These are phyloP conservation scores for Alternaria ventricosa DNA, from an alignment of 2,329 filamentous ascomycete genomes.

Conservation along the genomic window DNA sequence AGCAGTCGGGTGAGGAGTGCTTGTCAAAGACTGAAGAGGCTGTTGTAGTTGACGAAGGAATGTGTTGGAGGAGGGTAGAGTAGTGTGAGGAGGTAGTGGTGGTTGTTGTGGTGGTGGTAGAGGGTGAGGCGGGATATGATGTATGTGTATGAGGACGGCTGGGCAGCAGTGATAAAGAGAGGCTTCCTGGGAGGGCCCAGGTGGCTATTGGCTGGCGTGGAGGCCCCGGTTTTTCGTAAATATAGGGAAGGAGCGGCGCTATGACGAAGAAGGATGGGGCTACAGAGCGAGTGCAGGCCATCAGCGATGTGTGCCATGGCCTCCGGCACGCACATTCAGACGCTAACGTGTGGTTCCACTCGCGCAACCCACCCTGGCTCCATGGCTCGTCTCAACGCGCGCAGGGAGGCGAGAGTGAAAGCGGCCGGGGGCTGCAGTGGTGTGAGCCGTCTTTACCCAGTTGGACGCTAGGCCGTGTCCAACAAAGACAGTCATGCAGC, in stretches of 20 bases:
- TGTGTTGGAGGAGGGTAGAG: conserved; percentile 26
- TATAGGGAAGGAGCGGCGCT: conserved; percentile 47
- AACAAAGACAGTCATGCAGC: conserved; percentile 31
- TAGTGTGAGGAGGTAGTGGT: conserved; percentile 12
- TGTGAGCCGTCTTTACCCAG: conserved; percentile 25
- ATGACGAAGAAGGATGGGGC: conserved; percentile 47
- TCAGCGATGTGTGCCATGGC: conserved; percentile 37
- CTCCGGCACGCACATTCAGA: conserved; percentile 28
- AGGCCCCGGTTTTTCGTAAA: conserved; percentile 45
- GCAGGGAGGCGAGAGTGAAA: conserved; percentile 35
- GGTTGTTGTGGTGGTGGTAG: conserved; percentile 15
- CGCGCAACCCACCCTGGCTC: conserved; percentile 25
- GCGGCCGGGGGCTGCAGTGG: conserved; percentile 23
- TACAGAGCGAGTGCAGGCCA: conserved; percentile 40
- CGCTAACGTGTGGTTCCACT: conserved; percentile 33
- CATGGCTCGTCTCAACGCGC: conserved; percentile 19
- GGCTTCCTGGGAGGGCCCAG: conserved; percentile 21
- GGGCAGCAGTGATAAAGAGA: conserved; percentile 44
- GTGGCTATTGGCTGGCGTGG: conserved; percentile 35
- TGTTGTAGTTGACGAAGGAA: conserved; percentile 27
- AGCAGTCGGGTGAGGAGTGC: conserved; percentile 14
- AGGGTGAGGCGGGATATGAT: conserved; percentile 47
- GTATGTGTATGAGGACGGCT: conserved; percentile 46
- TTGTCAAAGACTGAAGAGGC: conserved; percentile 19
- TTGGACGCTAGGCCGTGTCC: conserved; percentile 21